Base-by-base conservation (phyloP, 2,329 filamentous ascomycete genomes). In the Beauveria asiatica region DNA sequence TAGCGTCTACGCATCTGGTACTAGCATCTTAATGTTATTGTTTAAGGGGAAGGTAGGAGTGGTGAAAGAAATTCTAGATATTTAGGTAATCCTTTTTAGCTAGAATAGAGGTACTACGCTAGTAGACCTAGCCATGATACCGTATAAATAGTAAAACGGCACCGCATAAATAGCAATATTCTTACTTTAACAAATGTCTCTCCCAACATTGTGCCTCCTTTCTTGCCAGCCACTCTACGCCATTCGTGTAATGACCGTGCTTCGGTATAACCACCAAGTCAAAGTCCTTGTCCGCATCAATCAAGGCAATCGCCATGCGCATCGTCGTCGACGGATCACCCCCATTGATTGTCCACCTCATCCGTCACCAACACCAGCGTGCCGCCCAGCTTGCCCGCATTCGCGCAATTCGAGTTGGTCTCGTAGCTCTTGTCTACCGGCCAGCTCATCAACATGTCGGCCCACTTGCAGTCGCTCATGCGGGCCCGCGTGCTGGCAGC, bases 381-480 rank as follows among this genome's bases (percentile, higher is more conserved):
- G 41, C 41, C 53, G 41, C 53, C 39, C 41, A 56, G 41, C 53
- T 56, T 48, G 25, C 52, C 21, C 21, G 52, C 52, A 23, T 55
- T 55, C 11, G 21, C 52, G 21, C 52, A 55, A 11, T 55, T 55
- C 3, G 52, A 55, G 9, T 55, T 55, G 7, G 2, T 55, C 39
- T 55, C 52, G 23, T 55, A 45, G 52, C 52, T 45, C 13, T 19
- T 23, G 16, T 45, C 52, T 16, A 55, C 30, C 52, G 39, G 52
- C 52, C 52, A 55, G 39, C 52, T 45, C 39, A 55, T 42, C 17
- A 45, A 55, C 52, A 45, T 55, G 9, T 45, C 52, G 13, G 52
- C 52, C 52, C 52, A 55, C 39, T 55, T 55, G 13, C 19, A 45
- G 52, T 55, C 52, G 21, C 52, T 55, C 39, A 55, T 33, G 21